A percentile compares a stretch with the other conserved stretches of the same genome.
Conservation (phyloP, 495 filamentous ascomycete genomes). For the Barbatosphaeria neglecta region DNA sequence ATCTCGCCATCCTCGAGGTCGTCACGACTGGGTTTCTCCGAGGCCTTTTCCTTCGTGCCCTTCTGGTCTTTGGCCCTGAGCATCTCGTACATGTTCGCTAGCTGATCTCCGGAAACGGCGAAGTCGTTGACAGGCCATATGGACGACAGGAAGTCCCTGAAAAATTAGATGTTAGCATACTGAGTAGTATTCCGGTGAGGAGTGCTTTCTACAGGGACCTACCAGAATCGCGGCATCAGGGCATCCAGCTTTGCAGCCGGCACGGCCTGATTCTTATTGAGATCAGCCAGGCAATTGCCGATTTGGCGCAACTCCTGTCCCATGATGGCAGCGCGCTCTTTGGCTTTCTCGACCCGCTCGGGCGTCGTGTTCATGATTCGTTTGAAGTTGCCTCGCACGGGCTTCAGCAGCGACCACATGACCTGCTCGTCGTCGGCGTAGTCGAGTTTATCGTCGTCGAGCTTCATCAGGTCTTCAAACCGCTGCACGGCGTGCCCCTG, state of each 20-base stretch:
- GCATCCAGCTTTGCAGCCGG: constrained; percentile 20
- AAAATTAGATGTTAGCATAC: constrained; percentile 8
- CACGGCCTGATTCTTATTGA: constrained; percentile 24
- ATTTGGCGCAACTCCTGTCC: constrained; percentile 34
- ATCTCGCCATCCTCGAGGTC: constrained; percentile 1
- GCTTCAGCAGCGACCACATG: constrained; percentile 31
- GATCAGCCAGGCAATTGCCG: constrained; percentile 29
- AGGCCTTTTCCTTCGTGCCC: constrained; percentile 47
- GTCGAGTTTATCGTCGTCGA: constrained; percentile 21
- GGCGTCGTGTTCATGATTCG: constrained; percentile 26
- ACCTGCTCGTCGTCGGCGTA: constrained; percentile 19
- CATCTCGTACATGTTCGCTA: constrained; percentile 36
- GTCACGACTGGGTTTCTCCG: constrained; percentile 11
- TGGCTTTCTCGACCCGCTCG: constrained; percentile 27
- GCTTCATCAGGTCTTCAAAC: constrained; percentile 19
- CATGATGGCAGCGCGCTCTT: constrained; percentile 33
- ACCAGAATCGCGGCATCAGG: constrained; percentile 36
- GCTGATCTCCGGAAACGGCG: constrained; percentile 23
- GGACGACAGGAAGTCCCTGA: constrained; percentile 24
- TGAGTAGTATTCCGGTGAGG: not conserved
- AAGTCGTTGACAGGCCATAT: constrained; percentile 29
- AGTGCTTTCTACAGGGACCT: constrained; percentile 6
- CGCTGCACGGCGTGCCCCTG: constrained; percentile 20
- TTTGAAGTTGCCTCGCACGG: constrained; percentile 31
- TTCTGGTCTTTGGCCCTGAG: constrained; percentile 15